Conservation (phyloP, 495 filamentous ascomycete genomes). For the Melanomma pulvis-pyrius region DNA sequence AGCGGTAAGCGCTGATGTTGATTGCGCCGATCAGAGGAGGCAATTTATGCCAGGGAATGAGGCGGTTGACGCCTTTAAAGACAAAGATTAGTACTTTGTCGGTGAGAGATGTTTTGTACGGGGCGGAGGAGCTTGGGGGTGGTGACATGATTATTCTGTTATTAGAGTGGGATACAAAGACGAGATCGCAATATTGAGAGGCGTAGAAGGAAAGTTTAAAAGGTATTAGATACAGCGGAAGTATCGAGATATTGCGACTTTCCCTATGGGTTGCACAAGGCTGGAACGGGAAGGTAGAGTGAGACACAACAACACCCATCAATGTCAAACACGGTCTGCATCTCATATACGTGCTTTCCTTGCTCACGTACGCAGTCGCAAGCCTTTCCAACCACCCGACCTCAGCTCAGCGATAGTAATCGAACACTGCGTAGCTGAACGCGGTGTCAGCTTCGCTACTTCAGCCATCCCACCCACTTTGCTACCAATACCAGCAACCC, state of each 20-base stretch:
- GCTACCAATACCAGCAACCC: neutral
- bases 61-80: slow-evolving; percentile 46
- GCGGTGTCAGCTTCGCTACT: neutral
- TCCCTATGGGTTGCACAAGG: neutral
- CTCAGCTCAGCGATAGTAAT: neutral
- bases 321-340: neutral
- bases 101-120: slow-evolving; percentile 10
- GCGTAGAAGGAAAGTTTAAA: too few species aligned
- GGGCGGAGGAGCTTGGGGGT: neutral
- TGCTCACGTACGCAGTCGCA: neutral
- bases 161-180: too few species aligned
- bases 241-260: too few species aligned
- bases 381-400: neutral
- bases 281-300: neutral
- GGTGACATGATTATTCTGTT: too few species aligned
- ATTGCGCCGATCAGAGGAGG: slow-evolving; percentile 45
- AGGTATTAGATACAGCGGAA: neutral
- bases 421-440: neutral
- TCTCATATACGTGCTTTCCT: too few species aligned
- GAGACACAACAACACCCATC: neutral
- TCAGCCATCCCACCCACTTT: neutral
- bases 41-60: slow-evolving; percentile 49
- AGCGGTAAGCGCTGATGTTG: slow-evolving; percentile 47
- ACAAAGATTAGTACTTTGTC: slow-evolving; percentile 33
- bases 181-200: too few species aligned